Evolutionary conservation across 2,329 filamentous ascomycete genomes (phyloP), one percentile per base, ranked within the genome.

Genomic region (Hypoxylon sp.): DNA sequence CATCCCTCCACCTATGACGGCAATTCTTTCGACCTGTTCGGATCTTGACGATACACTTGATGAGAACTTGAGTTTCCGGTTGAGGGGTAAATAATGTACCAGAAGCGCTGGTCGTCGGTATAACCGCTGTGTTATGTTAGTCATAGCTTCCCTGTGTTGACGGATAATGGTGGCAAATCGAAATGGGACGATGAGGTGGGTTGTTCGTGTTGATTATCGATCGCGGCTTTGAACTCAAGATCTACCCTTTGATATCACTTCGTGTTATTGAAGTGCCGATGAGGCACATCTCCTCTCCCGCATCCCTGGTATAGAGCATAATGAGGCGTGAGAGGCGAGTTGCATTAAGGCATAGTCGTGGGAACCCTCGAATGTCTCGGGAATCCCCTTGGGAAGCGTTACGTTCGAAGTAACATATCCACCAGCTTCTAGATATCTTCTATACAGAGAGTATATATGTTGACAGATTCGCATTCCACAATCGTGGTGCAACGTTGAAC

Each of bases 1-100:
- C 23, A 48, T 48, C 4, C 50, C 50, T 26, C 50, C 50, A 8
- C 43, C 43, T n/a, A 53, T 16, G 11, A 48, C 26, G 11, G 50
- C 50, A 37, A 53, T 53, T 8, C 30, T 52, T 20, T 36, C 12
- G 11, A 31, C 19, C 26, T 32, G 19, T 23, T 17, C 30, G 20
- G 23, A 25, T 23, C 17, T 13, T 8, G 13, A 19, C 9, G 25
- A 2, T 6, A 17, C 16, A 19, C 11, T 25, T 13, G 11, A 23
- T 2, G 13, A 25, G 25, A 37, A 21, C 8, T 27, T 13, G 13
- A 13, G 8, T 11, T 16, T 35, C 36, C 3, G 12, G 29, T 13
- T 26, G 17, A 25, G 21, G 5, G 21, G 21, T 11, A 5, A n/a
- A n/a, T n/a, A n/a, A n/a, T n/a, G n/a, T n/a, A n/a, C n/a, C n/a